These are phyloP conservation scores for Coprinellus micaceus DNA, from an alignment of 768 basidiomycete genomes.

Conservation along the genomic window DNA sequence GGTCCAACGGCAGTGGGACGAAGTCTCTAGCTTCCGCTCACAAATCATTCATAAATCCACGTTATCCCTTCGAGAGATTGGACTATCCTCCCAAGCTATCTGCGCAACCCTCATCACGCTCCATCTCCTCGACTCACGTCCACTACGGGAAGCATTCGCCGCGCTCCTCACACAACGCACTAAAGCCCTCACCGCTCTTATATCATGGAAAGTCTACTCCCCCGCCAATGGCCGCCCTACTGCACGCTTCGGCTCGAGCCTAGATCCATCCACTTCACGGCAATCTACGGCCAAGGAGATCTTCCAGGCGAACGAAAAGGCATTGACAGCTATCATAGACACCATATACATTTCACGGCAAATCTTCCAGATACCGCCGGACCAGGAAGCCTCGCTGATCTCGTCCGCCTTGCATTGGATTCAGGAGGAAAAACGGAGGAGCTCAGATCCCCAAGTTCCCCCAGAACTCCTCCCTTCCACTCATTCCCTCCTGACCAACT, in stretches of 20 bases:
- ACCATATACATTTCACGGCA: conserved; percentile 56
- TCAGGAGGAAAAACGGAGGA: conserved; percentile 44
- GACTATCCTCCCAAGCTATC: conserved; percentile 46
- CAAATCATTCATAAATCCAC: conserved; percentile 91
- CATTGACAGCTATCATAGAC: conserved; percentile 51
- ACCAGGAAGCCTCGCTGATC: conserved; percentile 36
- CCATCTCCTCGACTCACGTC: conserved; percentile 85
- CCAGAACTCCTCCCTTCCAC: conserved; percentile 62
- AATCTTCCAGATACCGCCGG: conserved; percentile 46
- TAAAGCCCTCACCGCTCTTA: conserved; percentile 38
- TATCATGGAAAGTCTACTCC: conserved; percentile 7
- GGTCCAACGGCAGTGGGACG: conserved; percentile 91
- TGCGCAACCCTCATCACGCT: conserved; percentile 80
- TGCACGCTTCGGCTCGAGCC: not conserved
- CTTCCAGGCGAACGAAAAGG: conserved; percentile 47
- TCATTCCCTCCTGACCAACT: conserved; percentile 56
- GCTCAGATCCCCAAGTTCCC: conserved; percentile 31
- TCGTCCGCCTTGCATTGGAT: conserved; percentile 55
- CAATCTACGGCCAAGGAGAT: conserved; percentile 46
- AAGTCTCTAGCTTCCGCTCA: conserved; percentile 77
- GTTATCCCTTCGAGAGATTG: conserved; percentile 63
- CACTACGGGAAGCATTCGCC: conserved; percentile 67
- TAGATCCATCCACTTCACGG: not conserved
- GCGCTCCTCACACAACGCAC: conserved; percentile 71
- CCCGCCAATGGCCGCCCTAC: conserved; percentile 2